phyloP scores from a whole-genome alignment of 2,329 filamentous ascomycete genomes.

The Macroventuria anomochaeta region DNA sequence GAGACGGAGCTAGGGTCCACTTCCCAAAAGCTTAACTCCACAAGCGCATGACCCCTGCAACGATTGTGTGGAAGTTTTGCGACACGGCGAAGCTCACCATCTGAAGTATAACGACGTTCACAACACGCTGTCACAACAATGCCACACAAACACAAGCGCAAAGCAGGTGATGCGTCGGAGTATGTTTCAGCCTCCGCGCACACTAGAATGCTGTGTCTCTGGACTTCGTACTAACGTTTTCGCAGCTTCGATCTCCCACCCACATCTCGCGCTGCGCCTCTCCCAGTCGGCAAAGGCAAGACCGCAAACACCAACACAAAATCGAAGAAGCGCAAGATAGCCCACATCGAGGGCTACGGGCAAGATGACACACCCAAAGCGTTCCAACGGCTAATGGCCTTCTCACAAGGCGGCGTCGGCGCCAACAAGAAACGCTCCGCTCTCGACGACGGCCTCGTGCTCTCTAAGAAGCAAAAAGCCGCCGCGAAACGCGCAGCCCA shows the following conservation, averaged over 20 bases:
- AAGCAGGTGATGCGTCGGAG: constrained; percentile 52
- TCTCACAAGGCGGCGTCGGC: constrained; percentile 61
- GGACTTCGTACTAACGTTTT: constrained; percentile 41
- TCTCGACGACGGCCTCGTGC: constrained; percentile 71
- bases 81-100: background rate
- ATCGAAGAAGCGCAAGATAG: constrained; percentile 47
- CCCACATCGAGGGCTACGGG: constrained; percentile 59
- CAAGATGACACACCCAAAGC: constrained; percentile 85
- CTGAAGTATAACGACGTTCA: background rate
- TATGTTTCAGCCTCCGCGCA: constrained; percentile 26
- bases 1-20: background rate
- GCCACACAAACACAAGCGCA: constrained; percentile 87
- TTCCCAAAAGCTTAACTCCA: constrained; percentile 9
- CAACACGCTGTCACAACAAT: constrained; percentile 55
- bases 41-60: constrained; percentile 14
- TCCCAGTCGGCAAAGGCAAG: constrained; percentile 59
- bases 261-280: constrained; percentile 63
- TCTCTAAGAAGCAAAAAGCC: constrained; percentile 58
- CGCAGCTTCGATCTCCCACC: constrained; percentile 67
- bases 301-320: constrained; percentile 42
- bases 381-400: constrained; percentile 85
- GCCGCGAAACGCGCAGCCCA: constrained; percentile 18
- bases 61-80: constrained; percentile 5
- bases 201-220: too few species aligned
- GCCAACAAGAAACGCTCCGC: constrained; percentile 59